Conservation (phyloP, 2,329 filamentous ascomycete genomes). For the Myrmaecium sp. region DNA sequence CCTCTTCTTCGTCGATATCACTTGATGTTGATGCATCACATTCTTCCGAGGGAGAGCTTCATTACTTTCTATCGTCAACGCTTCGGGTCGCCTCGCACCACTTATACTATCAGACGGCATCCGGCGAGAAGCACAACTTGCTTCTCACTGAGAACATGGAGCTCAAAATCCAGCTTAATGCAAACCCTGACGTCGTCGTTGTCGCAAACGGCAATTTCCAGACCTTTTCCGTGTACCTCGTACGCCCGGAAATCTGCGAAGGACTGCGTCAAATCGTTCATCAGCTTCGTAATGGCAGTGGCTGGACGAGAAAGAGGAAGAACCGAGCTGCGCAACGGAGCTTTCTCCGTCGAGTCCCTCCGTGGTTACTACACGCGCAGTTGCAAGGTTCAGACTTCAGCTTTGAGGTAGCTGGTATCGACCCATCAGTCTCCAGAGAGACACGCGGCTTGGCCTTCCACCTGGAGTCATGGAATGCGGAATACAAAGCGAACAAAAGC, state of each 20-base stretch:
- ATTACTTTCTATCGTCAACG: slow-evolving; percentile 73
- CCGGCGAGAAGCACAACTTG: slow-evolving; percentile 68
- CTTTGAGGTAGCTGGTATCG: slow-evolving; percentile 76
- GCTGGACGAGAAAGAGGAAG: slow-evolving; percentile 38
- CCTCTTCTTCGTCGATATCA: slow-evolving; percentile 83
- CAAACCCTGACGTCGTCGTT: slow-evolving; percentile 71
- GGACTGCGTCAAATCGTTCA: slow-evolving; percentile 82
- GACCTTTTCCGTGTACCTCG: slow-evolving; percentile 76
- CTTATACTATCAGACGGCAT: slow-evolving; percentile 84
- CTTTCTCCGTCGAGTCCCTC: slow-evolving; percentile 60
- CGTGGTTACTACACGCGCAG: slow-evolving; percentile 71
- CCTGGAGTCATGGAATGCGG: slow-evolving; percentile 70
- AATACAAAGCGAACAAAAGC: slow-evolving; percentile 70
- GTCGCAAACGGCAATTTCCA: slow-evolving; percentile 64
- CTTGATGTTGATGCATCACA: slow-evolving; percentile 94
- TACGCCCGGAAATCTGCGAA: slow-evolving; percentile 81
- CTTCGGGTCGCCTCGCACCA: slow-evolving; percentile 73
- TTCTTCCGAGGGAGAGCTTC: slow-evolving; percentile 61
- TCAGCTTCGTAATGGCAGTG: slow-evolving; percentile 63
- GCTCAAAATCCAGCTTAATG: slow-evolving; percentile 67
- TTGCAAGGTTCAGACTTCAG: slow-evolving; percentile 81
- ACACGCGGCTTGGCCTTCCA: slow-evolving; percentile 73
- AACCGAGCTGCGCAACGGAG: slow-evolving; percentile 7
- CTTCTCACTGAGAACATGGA: slow-evolving; percentile 80
- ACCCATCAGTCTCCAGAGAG: slow-evolving; percentile 65